These are phyloP conservation scores for Nidularia sp. DNA, from an alignment of 768 basidiomycete species.

Conservation along the genomic window DNA sequence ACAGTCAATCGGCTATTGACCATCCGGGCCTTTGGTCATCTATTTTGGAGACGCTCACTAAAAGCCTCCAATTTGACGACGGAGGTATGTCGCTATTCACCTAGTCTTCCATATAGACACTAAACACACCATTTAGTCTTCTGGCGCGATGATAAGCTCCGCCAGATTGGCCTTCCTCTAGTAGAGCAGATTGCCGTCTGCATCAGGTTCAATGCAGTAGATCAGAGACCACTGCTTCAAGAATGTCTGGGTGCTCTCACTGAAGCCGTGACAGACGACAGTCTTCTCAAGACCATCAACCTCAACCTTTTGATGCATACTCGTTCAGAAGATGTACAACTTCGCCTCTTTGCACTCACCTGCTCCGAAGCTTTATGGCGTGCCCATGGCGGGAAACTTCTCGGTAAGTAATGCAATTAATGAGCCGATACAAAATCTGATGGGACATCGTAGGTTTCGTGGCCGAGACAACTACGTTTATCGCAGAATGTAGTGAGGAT, in stretches of 20 bases:
- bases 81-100: slow-evolving; percentile 48
- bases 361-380: slow-evolving; percentile 77
- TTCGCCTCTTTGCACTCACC: slow-evolving; percentile 67
- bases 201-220: slow-evolving; percentile 27
- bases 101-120: background rate
- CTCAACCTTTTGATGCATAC: slow-evolving; percentile 84
- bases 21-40: slow-evolving; percentile 58
- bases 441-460: slow-evolving; percentile 52
- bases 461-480: slow-evolving; percentile 80
- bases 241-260: slow-evolving; percentile 54
- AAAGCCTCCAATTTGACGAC: slow-evolving; percentile 75
- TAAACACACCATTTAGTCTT: slow-evolving; percentile 50
- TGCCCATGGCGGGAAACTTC: slow-evolving; percentile 66
- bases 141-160: slow-evolving; percentile 84
- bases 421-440: background rate
- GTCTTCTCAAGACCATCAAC: slow-evolving; percentile 78
- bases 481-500: slow-evolving; percentile 84
- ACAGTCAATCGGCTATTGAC: slow-evolving; percentile 23
- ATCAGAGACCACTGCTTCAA: slow-evolving; percentile 36
- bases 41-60: slow-evolving; percentile 56
- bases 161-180: slow-evolving; percentile 53
- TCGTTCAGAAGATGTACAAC: slow-evolving; percentile 69
- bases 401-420: slow-evolving; percentile 42
- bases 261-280: slow-evolving; percentile 50
- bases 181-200: slow-evolving; percentile 63